phyloP scores from a whole-genome alignment of 2,329 filamentous ascomycete species.

The Aspergillus fumigatus region DNA sequence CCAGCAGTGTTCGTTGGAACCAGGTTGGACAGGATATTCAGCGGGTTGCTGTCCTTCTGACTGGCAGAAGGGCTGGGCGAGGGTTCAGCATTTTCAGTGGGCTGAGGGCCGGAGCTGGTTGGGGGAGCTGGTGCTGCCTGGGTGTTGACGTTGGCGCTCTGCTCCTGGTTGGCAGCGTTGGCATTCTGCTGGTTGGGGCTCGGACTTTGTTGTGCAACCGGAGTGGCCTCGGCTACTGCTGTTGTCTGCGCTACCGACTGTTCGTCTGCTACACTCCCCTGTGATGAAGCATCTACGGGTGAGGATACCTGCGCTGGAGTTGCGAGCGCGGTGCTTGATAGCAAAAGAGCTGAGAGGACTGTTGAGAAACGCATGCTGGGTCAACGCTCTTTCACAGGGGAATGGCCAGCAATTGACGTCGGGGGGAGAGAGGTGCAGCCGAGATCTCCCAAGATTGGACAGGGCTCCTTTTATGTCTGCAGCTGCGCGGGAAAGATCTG shows the following conservation, averaged over 20 bases:
- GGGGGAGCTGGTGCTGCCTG: constrained; percentile 5
- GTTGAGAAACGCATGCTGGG: constrained; percentile 21
- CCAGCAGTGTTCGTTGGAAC: neutral
- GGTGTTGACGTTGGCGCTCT: neutral
- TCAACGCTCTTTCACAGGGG: constrained; percentile 11
- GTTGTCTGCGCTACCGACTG: constrained; percentile 11
- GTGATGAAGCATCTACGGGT: constrained; percentile 9
- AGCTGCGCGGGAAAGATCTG: constrained; percentile 3
- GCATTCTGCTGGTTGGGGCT: constrained; percentile 2
- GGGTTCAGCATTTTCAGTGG: neutral
- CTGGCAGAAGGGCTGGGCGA: neutral
- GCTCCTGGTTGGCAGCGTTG: constrained; percentile 1
- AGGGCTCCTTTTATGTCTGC: constrained; percentile 15
- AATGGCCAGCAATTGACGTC: constrained; percentile 15
- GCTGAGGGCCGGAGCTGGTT: neutral
- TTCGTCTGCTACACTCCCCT: constrained; percentile 9
- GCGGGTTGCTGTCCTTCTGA: neutral
- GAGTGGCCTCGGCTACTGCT: constrained; percentile 4
- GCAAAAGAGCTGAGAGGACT: constrained; percentile 17
- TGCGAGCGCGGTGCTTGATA: constrained; percentile 20
- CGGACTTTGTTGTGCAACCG: constrained; percentile 1
- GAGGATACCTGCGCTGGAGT: constrained; percentile 16
- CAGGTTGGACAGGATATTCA: neutral
- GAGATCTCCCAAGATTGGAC: constrained; percentile 7
- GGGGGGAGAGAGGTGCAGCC: constrained; percentile 3